phyloP scores from a whole-genome alignment of 2,329 filamentous ascomycete species.

The Teratosphaeria nubilosa region DNA sequence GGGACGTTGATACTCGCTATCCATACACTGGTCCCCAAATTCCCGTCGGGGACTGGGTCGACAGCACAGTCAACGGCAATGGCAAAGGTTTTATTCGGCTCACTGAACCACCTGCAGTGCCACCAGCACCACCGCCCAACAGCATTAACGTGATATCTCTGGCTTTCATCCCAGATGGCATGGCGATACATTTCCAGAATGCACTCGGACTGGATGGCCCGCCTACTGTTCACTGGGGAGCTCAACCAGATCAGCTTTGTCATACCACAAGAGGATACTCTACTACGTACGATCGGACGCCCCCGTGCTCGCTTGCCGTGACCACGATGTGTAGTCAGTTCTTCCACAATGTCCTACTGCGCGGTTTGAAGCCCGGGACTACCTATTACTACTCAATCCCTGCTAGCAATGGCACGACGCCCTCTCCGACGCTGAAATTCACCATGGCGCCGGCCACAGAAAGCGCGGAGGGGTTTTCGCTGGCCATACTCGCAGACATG shows the following conservation, averaged over 20 bases:
- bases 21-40: conserved; percentile 38
- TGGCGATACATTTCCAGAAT: conserved; percentile 45
- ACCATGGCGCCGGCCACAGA: conserved; percentile 37
- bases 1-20: conserved; percentile 1
- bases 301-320: conserved; percentile 36
- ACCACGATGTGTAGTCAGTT: conserved; percentile 41
- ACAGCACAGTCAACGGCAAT: conserved; percentile 41
- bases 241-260: conserved; percentile 20
- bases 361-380: conserved; percentile 30
- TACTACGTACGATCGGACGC: conserved; percentile 39
- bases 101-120: conserved; percentile 42
- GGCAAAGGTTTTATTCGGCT: conserved; percentile 43
- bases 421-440: conserved; percentile 37
- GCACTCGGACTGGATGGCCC: conserved; percentile 38
- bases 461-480: conserved; percentile 30
- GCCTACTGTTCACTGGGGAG: conserved; percentile 37
- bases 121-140: conserved; percentile 37
- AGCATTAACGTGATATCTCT: conserved; percentile 44
- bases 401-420: conserved; percentile 40
- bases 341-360: conserved; percentile 42
- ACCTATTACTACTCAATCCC: conserved; percentile 44
- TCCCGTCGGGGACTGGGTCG: conserved; percentile 44
- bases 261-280: conserved; percentile 29
- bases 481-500: conserved; percentile 44
- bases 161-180: conserved; percentile 38